Conservation (phyloP, 768 basidiomycete species). For the Sarcodon aspratus region DNA sequence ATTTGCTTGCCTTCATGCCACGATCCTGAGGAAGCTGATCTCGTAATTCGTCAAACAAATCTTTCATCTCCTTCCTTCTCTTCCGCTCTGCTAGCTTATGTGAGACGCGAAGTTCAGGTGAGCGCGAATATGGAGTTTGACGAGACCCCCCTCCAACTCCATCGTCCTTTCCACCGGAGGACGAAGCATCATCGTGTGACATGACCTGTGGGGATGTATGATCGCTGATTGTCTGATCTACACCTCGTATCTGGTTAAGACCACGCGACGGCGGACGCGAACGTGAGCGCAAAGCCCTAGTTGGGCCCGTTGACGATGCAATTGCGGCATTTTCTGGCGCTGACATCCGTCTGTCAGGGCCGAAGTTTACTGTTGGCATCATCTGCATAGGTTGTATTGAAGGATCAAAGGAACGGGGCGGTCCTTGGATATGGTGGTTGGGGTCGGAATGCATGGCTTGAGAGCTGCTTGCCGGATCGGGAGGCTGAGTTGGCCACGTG, state of each 20-base stretch:
- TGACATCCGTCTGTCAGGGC: conserved; percentile 67
- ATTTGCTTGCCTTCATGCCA: conserved; percentile 95
- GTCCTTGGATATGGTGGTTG: conserved; percentile 3
- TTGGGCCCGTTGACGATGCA: conserved; percentile 30
- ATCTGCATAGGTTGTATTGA: conserved; percentile 16
- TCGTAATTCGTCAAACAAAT: conserved; percentile 91
- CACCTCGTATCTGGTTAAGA: conserved; percentile 18
- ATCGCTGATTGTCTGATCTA: conserved; percentile 25
- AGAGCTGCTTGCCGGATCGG: conserved; percentile 24
- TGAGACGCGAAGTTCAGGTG: conserved; percentile 87
- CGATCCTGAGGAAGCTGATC: conserved; percentile 88
- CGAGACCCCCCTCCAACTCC: conserved; percentile 13
- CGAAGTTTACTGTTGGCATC: conserved; percentile 47
- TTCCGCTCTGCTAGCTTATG: conserved; percentile 98
- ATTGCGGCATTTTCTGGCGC: conserved; percentile 33
- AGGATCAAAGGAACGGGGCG: conserved; percentile 13
- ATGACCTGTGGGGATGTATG: conserved; percentile 7
- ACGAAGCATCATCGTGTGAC: conserved; percentile 2
- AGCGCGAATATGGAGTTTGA: conserved; percentile 84
- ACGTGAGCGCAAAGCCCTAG: conserved; percentile 48
- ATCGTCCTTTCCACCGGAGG: neutral
- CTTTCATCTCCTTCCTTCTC: conserved; percentile 98
- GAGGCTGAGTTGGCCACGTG: conserved; percentile 50
- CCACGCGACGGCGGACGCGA: conserved; percentile 62
- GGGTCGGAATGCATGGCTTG: conserved; percentile 21